These are phyloP conservation scores for Jamesozyma piceae DNA, from an alignment of 805 yeast genomes.

Conservation along the genomic window DNA sequence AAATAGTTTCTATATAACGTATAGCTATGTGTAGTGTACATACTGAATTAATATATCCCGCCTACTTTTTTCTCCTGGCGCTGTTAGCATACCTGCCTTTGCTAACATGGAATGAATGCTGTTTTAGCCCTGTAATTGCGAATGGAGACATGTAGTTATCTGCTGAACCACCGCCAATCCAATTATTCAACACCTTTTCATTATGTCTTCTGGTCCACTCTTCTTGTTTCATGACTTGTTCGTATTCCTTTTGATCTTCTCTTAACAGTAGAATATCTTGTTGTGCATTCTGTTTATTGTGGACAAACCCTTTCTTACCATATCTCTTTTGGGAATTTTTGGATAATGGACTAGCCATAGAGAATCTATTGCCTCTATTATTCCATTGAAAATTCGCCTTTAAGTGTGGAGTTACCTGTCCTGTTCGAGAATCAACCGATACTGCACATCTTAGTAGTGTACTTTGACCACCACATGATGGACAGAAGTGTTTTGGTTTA, in stretches of 20 bases:
- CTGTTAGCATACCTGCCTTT: slow-evolving; percentile 75
- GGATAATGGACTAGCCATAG: slow-evolving; percentile 81
- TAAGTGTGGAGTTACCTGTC: slow-evolving; percentile 77
- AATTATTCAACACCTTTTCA: slow-evolving; percentile 75
- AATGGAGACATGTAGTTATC: slow-evolving; percentile 87
- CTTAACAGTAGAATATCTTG: slow-evolving; percentile 45
- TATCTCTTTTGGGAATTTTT: slow-evolving; percentile 58
- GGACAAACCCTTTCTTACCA: slow-evolving; percentile 76
- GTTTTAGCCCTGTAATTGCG: slow-evolving; percentile 49
- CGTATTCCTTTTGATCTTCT: slow-evolving; percentile 93
- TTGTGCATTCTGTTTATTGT: slow-evolving; percentile 44
- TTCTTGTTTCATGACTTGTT: slow-evolving; percentile 76
- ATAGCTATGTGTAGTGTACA: not conserved
- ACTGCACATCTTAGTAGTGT: slow-evolving; percentile 88
- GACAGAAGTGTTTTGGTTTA: slow-evolving; percentile 78
- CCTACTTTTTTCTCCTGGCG: slow-evolving; percentile 31
- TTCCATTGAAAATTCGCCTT: slow-evolving; percentile 92
- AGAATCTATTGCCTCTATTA: slow-evolving; percentile 72
- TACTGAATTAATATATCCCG: not conserved
- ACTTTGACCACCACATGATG: slow-evolving; percentile 82
- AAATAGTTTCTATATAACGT: too few relatives aligned
- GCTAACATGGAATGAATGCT: slow-evolving; percentile 71
- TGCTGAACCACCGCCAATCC: slow-evolving; percentile 82
- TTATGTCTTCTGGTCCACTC: slow-evolving; percentile 79
- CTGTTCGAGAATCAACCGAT: slow-evolving; percentile 67